phyloP scores from a whole-genome alignment of 495 filamentous ascomycete genomes.

The Tuber melanosporum region DNA sequence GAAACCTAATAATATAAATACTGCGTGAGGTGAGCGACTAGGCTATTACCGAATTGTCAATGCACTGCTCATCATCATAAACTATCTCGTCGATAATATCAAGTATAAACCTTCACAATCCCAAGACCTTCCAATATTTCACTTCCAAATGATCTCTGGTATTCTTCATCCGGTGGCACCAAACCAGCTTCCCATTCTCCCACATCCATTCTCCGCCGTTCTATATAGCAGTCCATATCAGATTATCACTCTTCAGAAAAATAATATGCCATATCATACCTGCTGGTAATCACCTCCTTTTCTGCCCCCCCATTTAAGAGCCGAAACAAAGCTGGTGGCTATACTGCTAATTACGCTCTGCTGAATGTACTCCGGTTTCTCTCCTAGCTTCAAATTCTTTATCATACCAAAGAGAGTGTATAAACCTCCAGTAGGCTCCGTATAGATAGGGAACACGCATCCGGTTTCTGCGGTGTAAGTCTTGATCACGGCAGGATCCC shows the following conservation, averaged over 20 bases:
- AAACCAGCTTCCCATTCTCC: conserved; percentile 55
- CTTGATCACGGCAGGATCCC: conserved; percentile 63
- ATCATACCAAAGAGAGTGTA: conserved; percentile 70
- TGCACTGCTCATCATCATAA: not conserved
- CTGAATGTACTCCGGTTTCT: conserved; percentile 60
- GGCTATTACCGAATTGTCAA: not conserved
- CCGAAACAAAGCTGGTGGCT: conserved; percentile 52
- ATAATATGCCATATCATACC: conserved; percentile 6
- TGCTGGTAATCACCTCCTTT: conserved; percentile 58
- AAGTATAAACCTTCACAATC: not conserved
- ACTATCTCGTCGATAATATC: not conserved
- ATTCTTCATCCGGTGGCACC: conserved; percentile 79
- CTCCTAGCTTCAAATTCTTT: conserved; percentile 55
- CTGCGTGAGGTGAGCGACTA: not conserved
- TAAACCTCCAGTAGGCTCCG: conserved; percentile 63
- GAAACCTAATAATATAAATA: not conserved
- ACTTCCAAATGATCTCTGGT: conserved; percentile 75
- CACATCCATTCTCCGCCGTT: conserved; percentile 79
- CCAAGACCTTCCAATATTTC: conserved; percentile 46
- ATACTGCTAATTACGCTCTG: conserved; percentile 48
- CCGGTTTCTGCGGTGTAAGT: conserved; percentile 57
- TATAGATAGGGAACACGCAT: conserved; percentile 75
- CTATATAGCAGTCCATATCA: conserved; percentile 44
- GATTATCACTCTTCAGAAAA: not conserved
- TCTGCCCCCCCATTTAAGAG: conserved; percentile 51